Base-by-base conservation (phyloP, 305 asterid genomes). In the Fraxinus albicans region DNA sequence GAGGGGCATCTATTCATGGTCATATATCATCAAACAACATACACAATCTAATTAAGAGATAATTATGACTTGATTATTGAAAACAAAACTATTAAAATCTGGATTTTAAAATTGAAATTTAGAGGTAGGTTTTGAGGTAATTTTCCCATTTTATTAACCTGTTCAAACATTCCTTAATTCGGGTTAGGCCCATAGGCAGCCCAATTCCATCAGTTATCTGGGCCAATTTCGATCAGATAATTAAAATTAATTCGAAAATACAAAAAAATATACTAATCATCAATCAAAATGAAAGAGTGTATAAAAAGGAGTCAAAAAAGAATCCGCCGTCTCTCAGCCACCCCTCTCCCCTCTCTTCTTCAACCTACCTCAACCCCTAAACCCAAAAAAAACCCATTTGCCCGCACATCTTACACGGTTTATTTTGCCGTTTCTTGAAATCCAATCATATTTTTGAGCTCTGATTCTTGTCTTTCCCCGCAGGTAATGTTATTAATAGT, bases 331-430 rank as follows among this genome's bases (percentile, higher is more conserved):
- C 85, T 60, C 83, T 25, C 79, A 53, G 85, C 88, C 87, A 82
- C 69, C 80, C 42, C 84, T 25, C 78, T 35, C 47, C 9, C 0
- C 60, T 25, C 19, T 8, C 78, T 79, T 38, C 84, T 83, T 79
- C 86, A 82, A 79, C 84, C 65, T 44, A 84, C 90, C 88, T 78
- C 89, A 82, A 83, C 85, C 86, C 86, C 89, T 87, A 67, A 84
- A 77, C 86, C 87, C 81, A 35, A 73, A 58, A 75, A 7, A 12
- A 4, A 21, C 73, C 13, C 84, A n/a, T 75, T 35, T 72, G 2
- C 38, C 15, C 44, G 31, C 69, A 6, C 34, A 0, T 44, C 35
- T 1, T 31, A 8, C 80, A 31, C 79, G n/a, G 78, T 58, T 35
- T 27, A 21, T 36, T 58, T 63, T 15, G 75, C 10, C 70, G 35